A percentile compares a stretch with the other conserved stretches of the same genome.
Evolutionary conservation across 306 rosid genomes (phyloP).

Genomic region (Dalbergia cochinchinensis): DNA sequence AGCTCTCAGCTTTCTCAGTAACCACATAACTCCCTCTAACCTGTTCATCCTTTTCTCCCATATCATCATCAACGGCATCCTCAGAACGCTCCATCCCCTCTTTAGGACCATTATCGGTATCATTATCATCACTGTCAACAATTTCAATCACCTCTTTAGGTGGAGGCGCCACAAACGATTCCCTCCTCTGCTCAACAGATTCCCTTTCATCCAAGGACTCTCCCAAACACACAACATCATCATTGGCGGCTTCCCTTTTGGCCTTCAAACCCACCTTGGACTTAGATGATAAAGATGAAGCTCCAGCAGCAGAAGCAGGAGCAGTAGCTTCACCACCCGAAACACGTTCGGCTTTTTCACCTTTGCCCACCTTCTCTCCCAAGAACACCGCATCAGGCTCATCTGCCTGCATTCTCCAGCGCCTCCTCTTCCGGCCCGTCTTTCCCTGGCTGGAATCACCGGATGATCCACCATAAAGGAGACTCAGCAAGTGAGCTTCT

Average conservation of each 20-base stretch:
- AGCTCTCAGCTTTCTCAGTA: slow-evolving; percentile 12
- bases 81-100: background rate
- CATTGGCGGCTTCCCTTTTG: background rate
- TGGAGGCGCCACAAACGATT: background rate
- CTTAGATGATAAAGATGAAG: background rate
- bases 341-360: background rate
- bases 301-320: too few relatives aligned
- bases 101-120: background rate
- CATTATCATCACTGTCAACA: background rate
- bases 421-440: too few relatives aligned
- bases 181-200: background rate
- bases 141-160: background rate
- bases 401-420: background rate
- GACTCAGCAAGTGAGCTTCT: background rate
- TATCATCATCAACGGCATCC: background rate
- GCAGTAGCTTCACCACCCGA: background rate
- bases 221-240: background rate
- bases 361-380: background rate
- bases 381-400: background rate
- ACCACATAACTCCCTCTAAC: background rate
- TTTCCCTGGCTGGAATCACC: too few relatives aligned
- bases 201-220: background rate
- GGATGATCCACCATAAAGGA: background rate
- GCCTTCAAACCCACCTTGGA: background rate
- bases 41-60: background rate